A percentile compares a stretch with the other conserved stretches of the same genome.
Evolutionary conservation across 1,284 basidiomycete genomes (phyloP).

Genomic region (Pseudozyma sp.): DNA sequence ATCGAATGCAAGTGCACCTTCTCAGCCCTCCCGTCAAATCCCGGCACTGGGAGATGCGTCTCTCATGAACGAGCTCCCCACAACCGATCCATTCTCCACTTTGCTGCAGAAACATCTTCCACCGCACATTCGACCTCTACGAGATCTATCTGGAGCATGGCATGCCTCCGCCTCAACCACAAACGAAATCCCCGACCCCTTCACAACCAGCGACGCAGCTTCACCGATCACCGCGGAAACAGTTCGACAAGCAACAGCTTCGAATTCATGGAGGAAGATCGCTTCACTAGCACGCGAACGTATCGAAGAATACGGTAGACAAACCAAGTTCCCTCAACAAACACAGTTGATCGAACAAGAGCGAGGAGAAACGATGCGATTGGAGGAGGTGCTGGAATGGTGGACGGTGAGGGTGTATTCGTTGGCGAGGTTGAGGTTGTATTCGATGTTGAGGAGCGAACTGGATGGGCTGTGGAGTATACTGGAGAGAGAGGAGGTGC

Average conservation of each 20-base stretch:
- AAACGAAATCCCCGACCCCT: conserved; percentile 16
- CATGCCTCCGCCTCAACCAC: background rate
- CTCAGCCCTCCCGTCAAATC: background rate
- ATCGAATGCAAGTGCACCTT: background rate
- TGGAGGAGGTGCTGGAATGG: conserved; percentile 32
- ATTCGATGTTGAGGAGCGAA: conserved; percentile 39
- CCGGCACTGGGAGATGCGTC: conserved; percentile 10
- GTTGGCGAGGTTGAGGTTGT: conserved; percentile 36
- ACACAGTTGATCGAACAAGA: background rate
- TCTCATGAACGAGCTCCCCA: conserved; percentile 41
- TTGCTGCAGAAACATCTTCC: conserved; percentile 49
- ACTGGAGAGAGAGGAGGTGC: conserved; percentile 6
- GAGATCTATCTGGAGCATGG: conserved; percentile 40
- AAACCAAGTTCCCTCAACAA: background rate
- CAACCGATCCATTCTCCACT: conserved; percentile 37
- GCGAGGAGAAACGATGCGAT: background rate
- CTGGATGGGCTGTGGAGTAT: conserved; percentile 33
- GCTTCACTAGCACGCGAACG: conserved; percentile 17
- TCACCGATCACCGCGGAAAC: conserved; percentile 2
- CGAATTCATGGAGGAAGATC: conserved; percentile 43
- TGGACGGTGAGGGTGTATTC: conserved; percentile 48
- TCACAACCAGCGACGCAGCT: background rate
- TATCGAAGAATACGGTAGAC: conserved; percentile 10
- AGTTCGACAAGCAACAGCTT: conserved; percentile 18
- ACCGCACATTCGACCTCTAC: conserved; percentile 31